Percentiles rank a stretch among this genome's conserved stretches.
These are phyloP conservation scores for Calamus simplicifolius DNA, from an alignment of 176 grass and related monocot genomes.

Conservation along the genomic window DNA sequence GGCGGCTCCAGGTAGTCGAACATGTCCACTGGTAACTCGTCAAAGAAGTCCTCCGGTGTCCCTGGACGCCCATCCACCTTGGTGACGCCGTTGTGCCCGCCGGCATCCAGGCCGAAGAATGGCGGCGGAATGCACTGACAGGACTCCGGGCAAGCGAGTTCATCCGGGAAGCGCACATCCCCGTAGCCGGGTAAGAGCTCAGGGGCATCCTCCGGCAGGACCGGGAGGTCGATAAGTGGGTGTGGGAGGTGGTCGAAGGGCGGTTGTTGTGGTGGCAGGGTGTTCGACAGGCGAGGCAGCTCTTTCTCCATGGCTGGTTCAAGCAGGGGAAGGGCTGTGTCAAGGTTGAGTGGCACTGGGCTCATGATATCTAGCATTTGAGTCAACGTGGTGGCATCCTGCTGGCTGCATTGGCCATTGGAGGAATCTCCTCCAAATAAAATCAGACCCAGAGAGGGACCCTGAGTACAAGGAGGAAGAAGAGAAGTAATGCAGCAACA, in stretches of 20 bases:
- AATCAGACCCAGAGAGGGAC: slow-evolving; percentile 10
- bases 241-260: neutral
- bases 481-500: too few species aligned
- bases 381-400: neutral
- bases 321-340: slow-evolving; percentile 5
- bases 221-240: neutral
- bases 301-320: neutral
- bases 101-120: slow-evolving; percentile 2
- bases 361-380: neutral
- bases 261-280: neutral
- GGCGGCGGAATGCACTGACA: neutral
- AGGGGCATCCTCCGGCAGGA: neutral
- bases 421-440: neutral
- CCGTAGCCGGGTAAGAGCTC: neutral
- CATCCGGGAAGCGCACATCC: neutral
- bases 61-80: neutral
- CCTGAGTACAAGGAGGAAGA: slow-evolving; percentile 9
- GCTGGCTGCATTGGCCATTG: slow-evolving; percentile 2
- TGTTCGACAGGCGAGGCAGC: neutral
- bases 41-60: neutral
- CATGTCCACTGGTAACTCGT: slow-evolving; percentile 4
- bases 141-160: neutral
- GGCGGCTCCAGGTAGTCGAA: slow-evolving; percentile 6
- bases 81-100: neutral
- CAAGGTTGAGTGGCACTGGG: slow-evolving; percentile 15